Percentiles rank a stretch among this genome's conserved stretches.
These are phyloP conservation scores for Combretum micranthum DNA, from an alignment of 345 rosid genomes.

Conservation along the genomic window DNA sequence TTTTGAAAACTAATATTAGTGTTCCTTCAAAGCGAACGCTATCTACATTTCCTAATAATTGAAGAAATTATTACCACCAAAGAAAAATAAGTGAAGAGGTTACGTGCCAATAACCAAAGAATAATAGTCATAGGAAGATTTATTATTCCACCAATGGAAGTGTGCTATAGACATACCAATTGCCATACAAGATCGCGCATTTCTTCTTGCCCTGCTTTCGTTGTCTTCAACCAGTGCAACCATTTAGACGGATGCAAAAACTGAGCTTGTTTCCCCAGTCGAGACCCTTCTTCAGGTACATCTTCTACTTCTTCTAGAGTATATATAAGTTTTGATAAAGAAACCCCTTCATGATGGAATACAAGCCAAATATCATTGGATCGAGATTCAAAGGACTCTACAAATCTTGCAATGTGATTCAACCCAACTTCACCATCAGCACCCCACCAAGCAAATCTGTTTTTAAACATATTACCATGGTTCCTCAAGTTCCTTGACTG, in stretches of 20 bases:
- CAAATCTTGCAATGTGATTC: slow-evolving; percentile 82
- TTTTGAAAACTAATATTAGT: too few relatives aligned
- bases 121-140: too few relatives aligned
- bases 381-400: slow-evolving; percentile 88
- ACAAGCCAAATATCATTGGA: slow-evolving; percentile 94
- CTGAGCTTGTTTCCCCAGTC: slow-evolving; percentile 46
- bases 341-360: slow-evolving; percentile 76
- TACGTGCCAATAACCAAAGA: too few relatives aligned
- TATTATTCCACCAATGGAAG: too few relatives aligned
- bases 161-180: slow-evolving; percentile 39
- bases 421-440: slow-evolving; percentile 62
- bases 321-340: slow-evolving; percentile 80
- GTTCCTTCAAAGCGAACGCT: too few relatives aligned
- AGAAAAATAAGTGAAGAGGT: too few relatives aligned
- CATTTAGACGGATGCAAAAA: slow-evolving; percentile 79
- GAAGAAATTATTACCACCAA: too few relatives aligned
- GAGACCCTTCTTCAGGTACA: slow-evolving; percentile 33
- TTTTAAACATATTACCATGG: slow-evolving; percentile 19
- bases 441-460: slow-evolving; percentile 16
- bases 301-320: slow-evolving; percentile 57
- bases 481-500: slow-evolving; percentile 21
- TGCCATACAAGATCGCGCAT: slow-evolving; percentile 80
- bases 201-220: slow-evolving; percentile 76
- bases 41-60: too few relatives aligned
- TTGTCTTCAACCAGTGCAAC: slow-evolving; percentile 96